Percentiles rank a stretch among this genome's conserved stretches.
Evolutionary conservation across 192 early-diverging fungal species (phyloP).

Genomic region (Mortierella alpina): DNA sequence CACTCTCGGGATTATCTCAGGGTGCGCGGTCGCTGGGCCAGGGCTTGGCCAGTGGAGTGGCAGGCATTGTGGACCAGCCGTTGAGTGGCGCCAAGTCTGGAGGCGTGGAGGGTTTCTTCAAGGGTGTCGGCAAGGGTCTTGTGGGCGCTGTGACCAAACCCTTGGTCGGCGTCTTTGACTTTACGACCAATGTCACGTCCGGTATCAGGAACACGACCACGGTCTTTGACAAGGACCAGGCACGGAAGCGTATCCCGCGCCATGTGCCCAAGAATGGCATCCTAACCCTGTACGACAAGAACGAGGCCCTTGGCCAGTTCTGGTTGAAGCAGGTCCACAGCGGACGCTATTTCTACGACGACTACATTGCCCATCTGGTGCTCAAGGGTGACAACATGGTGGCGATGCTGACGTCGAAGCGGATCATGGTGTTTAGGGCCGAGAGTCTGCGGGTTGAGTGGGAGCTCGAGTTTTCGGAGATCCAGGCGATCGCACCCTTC

Average conservation of each 20-base stretch:
- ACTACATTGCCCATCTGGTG: constrained; percentile 88
- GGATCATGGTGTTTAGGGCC: constrained; percentile 81
- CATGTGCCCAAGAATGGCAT: constrained; percentile 88
- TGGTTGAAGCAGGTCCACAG: constrained; percentile 86
- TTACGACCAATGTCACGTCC: constrained; percentile 89
- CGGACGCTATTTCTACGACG: constrained; percentile 82
- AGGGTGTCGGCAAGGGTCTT: constrained; percentile 93
- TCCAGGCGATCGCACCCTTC: constrained; percentile 79
- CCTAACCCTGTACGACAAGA: constrained; percentile 67
- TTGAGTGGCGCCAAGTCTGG: constrained; percentile 89
- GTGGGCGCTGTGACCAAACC: constrained; percentile 97
- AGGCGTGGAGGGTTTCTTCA: constrained; percentile 94
- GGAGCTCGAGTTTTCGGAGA: constrained; percentile 79
- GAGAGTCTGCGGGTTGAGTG: constrained; percentile 83
- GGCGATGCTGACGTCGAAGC: constrained; percentile 82
- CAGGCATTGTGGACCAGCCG: constrained; percentile 86
- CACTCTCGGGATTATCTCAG: constrained; percentile 85
- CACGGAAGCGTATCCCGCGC: constrained; percentile 88
- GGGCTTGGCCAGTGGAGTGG: constrained; percentile 87
- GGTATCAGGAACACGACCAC: constrained; percentile 95
- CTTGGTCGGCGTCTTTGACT: constrained; percentile 93
- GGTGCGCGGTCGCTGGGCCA: constrained; percentile 88
- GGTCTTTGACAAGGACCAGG: constrained; percentile 83
- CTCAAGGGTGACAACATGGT: constrained; percentile 87
- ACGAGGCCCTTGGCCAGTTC: constrained; percentile 86